These are phyloP conservation scores for Colletotrichum sojae DNA, from an alignment of 2,329 filamentous ascomycete species.

Conservation along the genomic window DNA sequence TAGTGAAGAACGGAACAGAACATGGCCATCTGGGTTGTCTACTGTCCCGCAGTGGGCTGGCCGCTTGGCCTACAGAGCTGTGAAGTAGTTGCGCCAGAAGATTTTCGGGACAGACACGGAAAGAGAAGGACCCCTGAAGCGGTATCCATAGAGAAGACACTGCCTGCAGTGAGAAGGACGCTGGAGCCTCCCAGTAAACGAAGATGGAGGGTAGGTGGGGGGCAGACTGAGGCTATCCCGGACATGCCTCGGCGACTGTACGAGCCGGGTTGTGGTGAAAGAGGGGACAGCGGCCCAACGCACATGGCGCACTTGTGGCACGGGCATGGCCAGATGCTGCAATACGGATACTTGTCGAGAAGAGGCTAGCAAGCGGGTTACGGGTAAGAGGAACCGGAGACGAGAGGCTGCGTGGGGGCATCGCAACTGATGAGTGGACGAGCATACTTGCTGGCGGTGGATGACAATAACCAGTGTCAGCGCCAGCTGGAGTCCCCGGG, in stretches of 20 bases:
- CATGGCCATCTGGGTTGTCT: slow-evolving; percentile 4
- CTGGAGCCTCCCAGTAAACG: slow-evolving; percentile 2
- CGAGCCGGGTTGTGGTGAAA: slow-evolving; percentile 12
- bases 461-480: slow-evolving; percentile 31
- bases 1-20: slow-evolving; percentile 14
- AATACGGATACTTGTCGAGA: slow-evolving; percentile 4
- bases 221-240: slow-evolving; percentile 37
- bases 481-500: slow-evolving; percentile 1
- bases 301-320: slow-evolving; percentile 8
- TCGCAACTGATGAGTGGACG: slow-evolving; percentile 28
- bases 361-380: not conserved
- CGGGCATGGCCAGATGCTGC: slow-evolving; percentile 19
- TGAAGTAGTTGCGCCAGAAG: slow-evolving; percentile 19
- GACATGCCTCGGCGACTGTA: slow-evolving; percentile 27
- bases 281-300: slow-evolving; percentile 11
- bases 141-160: slow-evolving; percentile 24
- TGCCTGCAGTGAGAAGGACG: slow-evolving; percentile 4
- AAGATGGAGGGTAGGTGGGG: slow-evolving; percentile 30
- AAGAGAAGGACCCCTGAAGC: slow-evolving; percentile 26
- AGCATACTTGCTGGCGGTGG: slow-evolving; percentile 28
- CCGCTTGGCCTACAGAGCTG: slow-evolving; percentile 29
- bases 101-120: slow-evolving; percentile 13
- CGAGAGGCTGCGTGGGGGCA: slow-evolving; percentile 26
- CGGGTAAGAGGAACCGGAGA: slow-evolving; percentile 13
- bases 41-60: slow-evolving; percentile 8